Percentiles rank a stretch among this genome's conserved stretches.
Evolutionary conservation across 352 stramenopile species (phyloP).

Genomic region (Phytophthora sp.): DNA sequence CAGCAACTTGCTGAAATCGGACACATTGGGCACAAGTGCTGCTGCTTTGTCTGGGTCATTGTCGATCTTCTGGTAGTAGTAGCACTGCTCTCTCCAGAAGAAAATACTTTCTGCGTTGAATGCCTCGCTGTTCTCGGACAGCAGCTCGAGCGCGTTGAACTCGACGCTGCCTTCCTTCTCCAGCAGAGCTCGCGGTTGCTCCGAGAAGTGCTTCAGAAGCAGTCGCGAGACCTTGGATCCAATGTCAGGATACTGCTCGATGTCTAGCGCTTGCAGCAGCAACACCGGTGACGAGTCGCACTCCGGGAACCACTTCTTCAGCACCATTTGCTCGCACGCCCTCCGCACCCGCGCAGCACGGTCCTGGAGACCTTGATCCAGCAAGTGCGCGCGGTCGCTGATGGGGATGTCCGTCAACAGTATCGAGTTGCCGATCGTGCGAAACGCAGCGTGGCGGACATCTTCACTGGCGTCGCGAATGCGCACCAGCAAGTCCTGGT

Average conservation of each 20-base stretch:
- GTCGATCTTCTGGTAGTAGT: slow-evolving; percentile 72
- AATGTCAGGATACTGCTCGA: slow-evolving; percentile 63
- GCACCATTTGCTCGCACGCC: slow-evolving; percentile 76
- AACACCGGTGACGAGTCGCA: slow-evolving; percentile 57
- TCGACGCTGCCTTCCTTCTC: slow-evolving; percentile 37
- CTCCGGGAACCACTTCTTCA: slow-evolving; percentile 68
- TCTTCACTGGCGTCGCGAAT: slow-evolving; percentile 77
- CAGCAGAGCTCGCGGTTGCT: slow-evolving; percentile 36
- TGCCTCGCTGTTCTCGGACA: slow-evolving; percentile 44
- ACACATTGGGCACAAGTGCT: slow-evolving; percentile 63
- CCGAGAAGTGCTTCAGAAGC: slow-evolving; percentile 52
- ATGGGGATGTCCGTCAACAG: slow-evolving; percentile 64
- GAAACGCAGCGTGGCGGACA: slow-evolving; percentile 65
- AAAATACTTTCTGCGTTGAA: slow-evolving; percentile 68
- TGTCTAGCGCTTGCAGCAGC: slow-evolving; percentile 66
- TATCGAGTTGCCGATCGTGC: slow-evolving; percentile 51
- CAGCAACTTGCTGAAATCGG: slow-evolving; percentile 75
- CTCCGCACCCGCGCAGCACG: slow-evolving; percentile 50
- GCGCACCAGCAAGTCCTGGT: slow-evolving; percentile 69
- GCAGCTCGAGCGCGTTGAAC: slow-evolving; percentile 53
- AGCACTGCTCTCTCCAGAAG: slow-evolving; percentile 84
- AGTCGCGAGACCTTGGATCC: slow-evolving; percentile 57
- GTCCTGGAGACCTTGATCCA: slow-evolving; percentile 81
- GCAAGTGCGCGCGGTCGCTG: slow-evolving; percentile 67
- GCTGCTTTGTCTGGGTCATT: slow-evolving; percentile 60